phyloP scores from a whole-genome alignment of 768 basidiomycete species.

The Hirschioporus abietinus region DNA sequence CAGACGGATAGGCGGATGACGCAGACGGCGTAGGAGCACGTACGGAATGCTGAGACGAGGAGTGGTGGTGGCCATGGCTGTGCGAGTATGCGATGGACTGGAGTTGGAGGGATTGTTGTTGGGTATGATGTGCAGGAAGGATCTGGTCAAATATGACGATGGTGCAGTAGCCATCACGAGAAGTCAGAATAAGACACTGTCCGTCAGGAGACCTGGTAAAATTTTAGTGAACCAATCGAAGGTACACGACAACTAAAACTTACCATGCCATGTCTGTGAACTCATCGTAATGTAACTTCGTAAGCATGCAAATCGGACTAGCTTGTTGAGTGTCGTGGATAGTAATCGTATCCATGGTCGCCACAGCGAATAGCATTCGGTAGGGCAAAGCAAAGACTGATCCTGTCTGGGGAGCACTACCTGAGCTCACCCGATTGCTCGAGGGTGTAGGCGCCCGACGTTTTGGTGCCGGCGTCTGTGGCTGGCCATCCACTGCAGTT shows the following conservation, averaged over 20 bases:
- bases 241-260: constrained; percentile 23
- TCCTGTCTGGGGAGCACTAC: constrained; percentile 32
- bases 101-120: constrained; percentile 86
- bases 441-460: constrained; percentile 41
- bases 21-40: constrained; percentile 32
- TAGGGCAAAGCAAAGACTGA: constrained; percentile 89
- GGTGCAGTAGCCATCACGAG: constrained; percentile 96
- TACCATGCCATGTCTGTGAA: constrained; percentile 97
- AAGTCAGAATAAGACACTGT: constrained; percentile 84
- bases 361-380: constrained; percentile 90
- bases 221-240: background rate
- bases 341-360: constrained; percentile 92
- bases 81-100: constrained; percentile 82
- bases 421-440: constrained; percentile 14
- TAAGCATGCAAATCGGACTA: constrained; percentile 84
- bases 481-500: constrained; percentile 44
- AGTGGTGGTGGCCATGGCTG: constrained; percentile 28
- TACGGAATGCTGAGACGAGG: constrained; percentile 26
- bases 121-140: constrained; percentile 79
- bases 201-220: constrained; percentile 89
- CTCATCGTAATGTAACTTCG: constrained; percentile 94
- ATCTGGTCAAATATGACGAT: constrained; percentile 94
- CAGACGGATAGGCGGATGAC: constrained; percentile 20
- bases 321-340: constrained; percentile 98
- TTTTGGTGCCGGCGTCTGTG: constrained; percentile 59